These are phyloP conservation scores for Cyberlindnera galapagoensis DNA, from an alignment of 805 yeast genomes.

Conservation along the genomic window DNA sequence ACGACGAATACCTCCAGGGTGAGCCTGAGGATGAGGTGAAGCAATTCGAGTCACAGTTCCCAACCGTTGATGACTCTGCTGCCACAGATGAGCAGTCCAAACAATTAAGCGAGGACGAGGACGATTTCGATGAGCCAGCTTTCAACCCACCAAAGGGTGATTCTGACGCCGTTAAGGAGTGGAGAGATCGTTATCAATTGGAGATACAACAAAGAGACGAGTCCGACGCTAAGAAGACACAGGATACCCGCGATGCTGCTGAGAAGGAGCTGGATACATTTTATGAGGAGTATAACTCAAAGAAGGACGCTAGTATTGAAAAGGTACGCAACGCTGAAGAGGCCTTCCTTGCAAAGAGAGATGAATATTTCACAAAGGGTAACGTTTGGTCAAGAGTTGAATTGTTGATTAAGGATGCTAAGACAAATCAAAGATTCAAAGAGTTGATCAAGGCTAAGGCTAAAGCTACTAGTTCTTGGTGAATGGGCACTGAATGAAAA, in stretches of 20 bases:
- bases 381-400: slow-evolving; percentile 74
- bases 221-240: slow-evolving; percentile 54
- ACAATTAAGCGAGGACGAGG: slow-evolving; percentile 35
- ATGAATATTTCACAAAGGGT: slow-evolving; percentile 71
- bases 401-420: slow-evolving; percentile 34
- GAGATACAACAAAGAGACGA: slow-evolving; percentile 79
- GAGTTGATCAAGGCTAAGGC: slow-evolving; percentile 23
- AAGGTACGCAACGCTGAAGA: slow-evolving; percentile 62
- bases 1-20: slow-evolving; percentile 40
- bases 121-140: slow-evolving; percentile 32
- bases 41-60: slow-evolving; percentile 60
- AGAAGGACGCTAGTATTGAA: slow-evolving; percentile 64
- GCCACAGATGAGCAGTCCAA: slow-evolving; percentile 8
- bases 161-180: slow-evolving; percentile 57
- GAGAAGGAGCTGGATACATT: slow-evolving; percentile 82
- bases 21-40: slow-evolving; percentile 37
- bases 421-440: slow-evolving; percentile 24
- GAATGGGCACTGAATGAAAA: no score
- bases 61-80: slow-evolving; percentile 41
- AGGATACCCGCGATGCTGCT: slow-evolving; percentile 68
- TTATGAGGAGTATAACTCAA: slow-evolving; percentile 82
- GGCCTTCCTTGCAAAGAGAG: slow-evolving; percentile 67
- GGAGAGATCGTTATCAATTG: slow-evolving; percentile 76
- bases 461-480: slow-evolving; percentile 15
- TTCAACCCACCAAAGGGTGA: slow-evolving; percentile 30